phyloP scores from a whole-genome alignment of 2,329 filamentous ascomycete species.

The Byssoonygena ceratinophila region DNA sequence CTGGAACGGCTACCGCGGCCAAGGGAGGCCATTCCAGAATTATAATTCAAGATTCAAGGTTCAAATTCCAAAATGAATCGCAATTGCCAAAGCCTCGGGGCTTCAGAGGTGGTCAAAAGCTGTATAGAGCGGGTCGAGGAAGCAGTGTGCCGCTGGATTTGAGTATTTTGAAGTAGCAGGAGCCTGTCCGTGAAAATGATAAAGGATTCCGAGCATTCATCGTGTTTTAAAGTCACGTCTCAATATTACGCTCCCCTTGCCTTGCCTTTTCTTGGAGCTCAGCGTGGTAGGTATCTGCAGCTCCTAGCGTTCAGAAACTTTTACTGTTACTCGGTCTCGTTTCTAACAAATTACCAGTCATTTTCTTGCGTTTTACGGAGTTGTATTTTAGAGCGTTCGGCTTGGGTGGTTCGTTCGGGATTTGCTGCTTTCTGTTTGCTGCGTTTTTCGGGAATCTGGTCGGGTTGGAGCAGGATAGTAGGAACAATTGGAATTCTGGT shows the following conservation, averaged over 20 bases:
- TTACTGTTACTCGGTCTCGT: background rate
- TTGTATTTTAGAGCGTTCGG: constrained; percentile 6
- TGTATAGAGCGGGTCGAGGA: constrained; percentile 80
- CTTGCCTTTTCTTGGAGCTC: background rate
- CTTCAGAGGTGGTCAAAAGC: constrained; percentile 62
- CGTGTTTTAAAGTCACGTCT: too few relatives aligned
- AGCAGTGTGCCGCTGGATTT: constrained; percentile 90
- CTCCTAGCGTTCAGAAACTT: background rate
- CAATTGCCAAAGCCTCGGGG: constrained; percentile 75
- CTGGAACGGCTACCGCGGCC: constrained; percentile 20
- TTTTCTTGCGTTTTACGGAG: background rate
- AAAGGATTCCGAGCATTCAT: too few relatives aligned
- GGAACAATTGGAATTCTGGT: too few relatives aligned
- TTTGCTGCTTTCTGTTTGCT: background rate
- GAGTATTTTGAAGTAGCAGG: constrained; percentile 39
- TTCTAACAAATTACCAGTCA: background rate
- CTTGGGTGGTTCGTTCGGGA: background rate
- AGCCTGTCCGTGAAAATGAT: background rate
- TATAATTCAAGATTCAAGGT: constrained; percentile 66
- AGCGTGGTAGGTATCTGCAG: background rate
- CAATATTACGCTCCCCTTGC: background rate
- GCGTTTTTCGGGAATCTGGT: background rate
- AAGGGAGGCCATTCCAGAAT: constrained; percentile 15
- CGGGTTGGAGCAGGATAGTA: background rate
- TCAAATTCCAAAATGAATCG: constrained; percentile 75